Base-by-base conservation (phyloP, 2,329 filamentous ascomycete species). In the Claviceps sp. region DNA sequence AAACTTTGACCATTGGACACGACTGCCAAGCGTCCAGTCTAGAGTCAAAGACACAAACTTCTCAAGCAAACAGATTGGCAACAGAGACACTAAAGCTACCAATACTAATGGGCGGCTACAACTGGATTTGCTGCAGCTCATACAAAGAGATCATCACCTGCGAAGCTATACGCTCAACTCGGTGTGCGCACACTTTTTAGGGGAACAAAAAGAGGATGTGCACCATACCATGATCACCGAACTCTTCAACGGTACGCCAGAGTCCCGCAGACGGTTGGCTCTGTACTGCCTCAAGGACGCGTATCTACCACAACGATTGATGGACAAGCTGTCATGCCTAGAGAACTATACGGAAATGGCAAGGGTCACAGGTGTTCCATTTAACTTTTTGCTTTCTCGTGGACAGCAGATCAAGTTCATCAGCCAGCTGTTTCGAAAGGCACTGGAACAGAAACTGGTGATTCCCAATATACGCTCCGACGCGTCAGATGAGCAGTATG, bases 321-420 rank as follows among this genome's bases (percentile, higher is more conserved):
- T 98, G 83, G 93, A 98, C 64, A 98, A 98, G 67, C 75, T 98
- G 26, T 97, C 95, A 64, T 97, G 93, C 68, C 75, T 98, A n/a
- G 86, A 95, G 69, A 98, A 98, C 66, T 97, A 97, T 63, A 97
- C 93, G 0, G 93, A 98, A 70, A 98, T 98, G 93, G 91, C 93
- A 53, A 93, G 93, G 80, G 93, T 98, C 69, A 98, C 94, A 26
- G 93, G 93, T 60, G 91, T 98, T 4, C 93, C 93, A 0, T 98
- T 98, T 74, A 97, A 95, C 64, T 95, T 85, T 63, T 77, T 98
- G 45, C 77, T 98, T 2, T 82, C 93, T 23, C 83, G 90, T 63
- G 93, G 93, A 45, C 93, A 98, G 66, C 94, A 98, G 68, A 83
- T 98, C 65, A 95, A 95, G 63, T 98, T 98, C 70, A 80, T 98